phyloP scores from a whole-genome alignment of 805 yeast species.

The Vanderwaltozyma polyspora region DNA sequence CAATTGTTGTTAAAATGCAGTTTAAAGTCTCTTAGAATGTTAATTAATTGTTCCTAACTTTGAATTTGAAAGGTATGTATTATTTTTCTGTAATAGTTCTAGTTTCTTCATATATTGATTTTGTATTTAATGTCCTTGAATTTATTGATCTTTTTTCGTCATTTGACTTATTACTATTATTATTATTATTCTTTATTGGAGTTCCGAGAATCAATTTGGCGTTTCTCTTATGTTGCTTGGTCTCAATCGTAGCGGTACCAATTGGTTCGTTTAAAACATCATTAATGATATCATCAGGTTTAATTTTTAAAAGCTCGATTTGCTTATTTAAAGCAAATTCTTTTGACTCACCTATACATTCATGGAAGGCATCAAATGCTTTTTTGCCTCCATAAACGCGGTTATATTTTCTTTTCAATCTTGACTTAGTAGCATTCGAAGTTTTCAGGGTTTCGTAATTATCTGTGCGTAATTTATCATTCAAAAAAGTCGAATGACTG shows the following conservation, averaged over 20 bases:
- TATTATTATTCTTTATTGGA: no score
- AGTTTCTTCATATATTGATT: no score
- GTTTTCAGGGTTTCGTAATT: not conserved
- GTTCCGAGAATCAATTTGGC: not conserved
- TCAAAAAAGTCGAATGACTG: no score
- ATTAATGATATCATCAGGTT: conserved; percentile 8
- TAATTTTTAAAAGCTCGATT: conserved; percentile 4
- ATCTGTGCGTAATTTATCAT: no score
- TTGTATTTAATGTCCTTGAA: no score
- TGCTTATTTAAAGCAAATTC: conserved; percentile 4
- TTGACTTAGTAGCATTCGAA: not conserved
- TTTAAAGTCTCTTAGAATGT: no score
- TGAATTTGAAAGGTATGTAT: no score
- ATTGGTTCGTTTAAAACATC: conserved; percentile 8
- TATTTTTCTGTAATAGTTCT: no score
- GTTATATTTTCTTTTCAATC: conserved; percentile 1
- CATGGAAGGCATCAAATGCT: conserved; percentile 11
- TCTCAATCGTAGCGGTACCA: not conserved
- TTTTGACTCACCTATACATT: conserved; percentile 6
- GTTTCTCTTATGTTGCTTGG: not conserved
- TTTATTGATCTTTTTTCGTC: no score
- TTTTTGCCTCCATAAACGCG: conserved; percentile 6
- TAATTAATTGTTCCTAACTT: no score
- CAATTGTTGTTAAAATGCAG: no score
- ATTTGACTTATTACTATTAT: no score